A percentile compares a stretch with the other conserved stretches of the same genome.
These are phyloP conservation scores for Colletotrichum somersetense DNA, from an alignment of 2,329 filamentous ascomycete genomes.

Conservation along the genomic window DNA sequence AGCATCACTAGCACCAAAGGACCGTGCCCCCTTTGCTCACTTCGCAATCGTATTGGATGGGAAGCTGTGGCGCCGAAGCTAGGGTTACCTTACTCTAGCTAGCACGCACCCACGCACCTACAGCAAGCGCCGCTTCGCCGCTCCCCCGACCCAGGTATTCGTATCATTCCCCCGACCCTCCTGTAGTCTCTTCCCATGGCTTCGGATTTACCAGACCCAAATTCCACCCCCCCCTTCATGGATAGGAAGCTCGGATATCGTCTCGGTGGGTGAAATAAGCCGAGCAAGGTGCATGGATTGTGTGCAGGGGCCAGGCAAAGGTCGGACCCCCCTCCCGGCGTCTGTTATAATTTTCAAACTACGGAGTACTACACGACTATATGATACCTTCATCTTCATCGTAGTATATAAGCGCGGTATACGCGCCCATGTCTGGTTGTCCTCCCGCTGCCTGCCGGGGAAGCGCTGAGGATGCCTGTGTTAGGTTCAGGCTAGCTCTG, in stretches of 20 bases:
- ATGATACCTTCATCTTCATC: conserved; percentile 9
- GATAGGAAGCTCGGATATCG: neutral
- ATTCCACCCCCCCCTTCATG: neutral
- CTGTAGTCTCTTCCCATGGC: neutral
- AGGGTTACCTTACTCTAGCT: conserved; percentile 13
- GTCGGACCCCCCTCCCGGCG: neutral
- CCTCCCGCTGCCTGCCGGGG: too few species aligned
- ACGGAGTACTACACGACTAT: too few species aligned
- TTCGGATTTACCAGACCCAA: neutral
- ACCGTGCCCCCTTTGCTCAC: conserved; percentile 23
- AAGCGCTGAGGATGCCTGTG: too few species aligned
- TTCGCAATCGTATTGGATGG: conserved; percentile 25
- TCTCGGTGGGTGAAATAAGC: conserved; percentile 22
- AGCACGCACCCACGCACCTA: conserved; percentile 28
- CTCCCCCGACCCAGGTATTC: neutral
- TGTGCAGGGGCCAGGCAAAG: conserved; percentile 19
- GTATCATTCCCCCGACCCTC: conserved; percentile 5
- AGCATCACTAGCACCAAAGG: conserved; percentile 31
- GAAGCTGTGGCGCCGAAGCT: conserved; percentile 25
- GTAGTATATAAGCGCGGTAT: conserved; percentile 2
- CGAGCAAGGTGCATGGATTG: conserved; percentile 9
- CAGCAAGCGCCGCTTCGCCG: conserved; percentile 9
- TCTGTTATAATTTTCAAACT: neutral
- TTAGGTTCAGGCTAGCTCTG: neutral
- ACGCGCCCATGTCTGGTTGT: neutral